These are phyloP conservation scores for Colletotrichum sp. DNA, from an alignment of 2,329 filamentous ascomycete species.

Conservation along the genomic window DNA sequence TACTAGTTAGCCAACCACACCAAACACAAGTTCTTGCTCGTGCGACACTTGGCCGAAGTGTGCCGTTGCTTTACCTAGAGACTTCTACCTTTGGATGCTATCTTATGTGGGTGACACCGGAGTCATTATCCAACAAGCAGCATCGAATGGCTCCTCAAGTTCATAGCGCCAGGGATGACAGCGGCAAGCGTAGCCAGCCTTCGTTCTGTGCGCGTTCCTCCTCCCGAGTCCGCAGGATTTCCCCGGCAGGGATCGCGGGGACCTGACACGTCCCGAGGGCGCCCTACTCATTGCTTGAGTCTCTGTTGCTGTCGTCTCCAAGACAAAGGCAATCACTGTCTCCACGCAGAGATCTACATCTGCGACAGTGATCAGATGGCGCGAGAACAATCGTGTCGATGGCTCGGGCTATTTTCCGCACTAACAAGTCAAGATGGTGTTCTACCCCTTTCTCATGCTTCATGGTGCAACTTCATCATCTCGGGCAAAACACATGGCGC, in stretches of 20 bases:
- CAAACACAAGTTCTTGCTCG: neutral
- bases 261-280: neutral
- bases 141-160: neutral
- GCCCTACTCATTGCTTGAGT: neutral
- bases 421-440: neutral
- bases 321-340: neutral
- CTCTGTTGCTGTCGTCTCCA: neutral
- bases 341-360: neutral
- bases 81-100: neutral
- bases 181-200: neutral
- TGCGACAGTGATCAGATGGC: neutral
- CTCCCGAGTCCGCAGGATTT: neutral
- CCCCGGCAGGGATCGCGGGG: neutral
- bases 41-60: constrained; percentile 2
- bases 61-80: neutral
- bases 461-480: neutral
- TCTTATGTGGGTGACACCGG: neutral
- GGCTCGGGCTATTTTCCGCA: neutral
- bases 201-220: neutral
- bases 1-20: neutral
- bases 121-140: neutral
- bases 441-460: constrained; percentile 3
- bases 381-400: neutral
- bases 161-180: neutral
- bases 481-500: neutral